Base-by-base conservation (phyloP, 345 rosid genomes). In the Microcos paniculata region DNA sequence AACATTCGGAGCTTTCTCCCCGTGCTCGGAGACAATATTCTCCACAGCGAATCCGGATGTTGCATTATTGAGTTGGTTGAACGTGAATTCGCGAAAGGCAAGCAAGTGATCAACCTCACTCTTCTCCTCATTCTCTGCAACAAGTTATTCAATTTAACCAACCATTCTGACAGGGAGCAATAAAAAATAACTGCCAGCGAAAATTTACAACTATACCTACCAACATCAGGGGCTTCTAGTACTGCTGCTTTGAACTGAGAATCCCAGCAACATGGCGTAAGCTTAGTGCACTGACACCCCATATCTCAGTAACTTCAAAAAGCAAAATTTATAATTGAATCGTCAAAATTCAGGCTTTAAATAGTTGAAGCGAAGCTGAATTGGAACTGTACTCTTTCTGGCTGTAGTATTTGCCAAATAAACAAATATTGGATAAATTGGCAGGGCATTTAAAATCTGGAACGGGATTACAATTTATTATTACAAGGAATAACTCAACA, bases 1-100 rank as follows among this genome's bases (percentile, higher is more conserved):
- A 40, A 95, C 90, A 84, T 95, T 95, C 11, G 97, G 96, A 70
- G 99, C 98, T 79, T 88, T 95, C 77, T 89, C 98, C 64, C 99
- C 98, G 43, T 94, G 91, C 76, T 91, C 99, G 6, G 99, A 95
- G 9, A 95, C 99, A 71, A 95, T 95, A 61, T 88, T 91, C 81
- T 93, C 98, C 43, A 85, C 86, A n/a, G 97, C 85, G 75, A 93
- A 95, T 84, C 94, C 94, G 68, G 89, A 90, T 26, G 99, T 93
- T 8, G 99, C 99, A 1, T 81, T 76, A 81, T 79, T 91, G 51
- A 95, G 89, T 76, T 92, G 95, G 55, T 93, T 89, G 30, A 90
- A 26, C 0, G 97, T 85, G 76, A 82, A 94, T 74, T 92, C 98
- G 4, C 80, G 82, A 71, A 95, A 93, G 26, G 35, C 66, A 8